These are phyloP conservation scores for Paramarasmius palmivorus DNA, from an alignment of 1,284 basidiomycete genomes.

Conservation along the genomic window DNA sequence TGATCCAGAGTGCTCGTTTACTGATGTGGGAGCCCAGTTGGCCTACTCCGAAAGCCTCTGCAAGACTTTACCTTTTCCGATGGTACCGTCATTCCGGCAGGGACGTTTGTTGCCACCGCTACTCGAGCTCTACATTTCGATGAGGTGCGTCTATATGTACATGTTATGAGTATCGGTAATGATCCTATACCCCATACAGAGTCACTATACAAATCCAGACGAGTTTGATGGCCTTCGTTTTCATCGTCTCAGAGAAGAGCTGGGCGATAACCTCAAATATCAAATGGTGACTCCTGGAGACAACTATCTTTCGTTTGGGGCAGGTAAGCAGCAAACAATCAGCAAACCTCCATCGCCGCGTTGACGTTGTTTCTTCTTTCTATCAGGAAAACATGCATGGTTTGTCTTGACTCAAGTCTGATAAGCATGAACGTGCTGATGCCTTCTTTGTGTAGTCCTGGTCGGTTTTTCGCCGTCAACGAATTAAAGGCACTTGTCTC, in stretches of 20 bases:
- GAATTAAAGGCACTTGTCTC: conserved; percentile 42
- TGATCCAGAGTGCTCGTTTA: background rate
- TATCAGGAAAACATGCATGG: background rate
- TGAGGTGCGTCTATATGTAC: background rate
- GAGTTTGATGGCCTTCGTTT: conserved; percentile 24
- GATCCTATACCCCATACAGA: background rate
- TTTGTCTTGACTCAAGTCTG: no score
- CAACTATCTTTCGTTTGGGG: conserved; percentile 29
- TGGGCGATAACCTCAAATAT: conserved; percentile 10
- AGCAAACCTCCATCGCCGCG: background rate
- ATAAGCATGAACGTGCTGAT: no score
- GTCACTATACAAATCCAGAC: conserved; percentile 14
- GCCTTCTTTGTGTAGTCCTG: conserved; percentile 29
- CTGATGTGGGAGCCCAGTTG: conserved; percentile 8
- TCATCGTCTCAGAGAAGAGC: conserved; percentile 10
- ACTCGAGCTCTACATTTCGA: conserved; percentile 18
- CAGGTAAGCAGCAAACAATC: conserved; percentile 20
- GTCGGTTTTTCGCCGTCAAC: conserved; percentile 44
- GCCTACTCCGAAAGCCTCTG: conserved; percentile 12
- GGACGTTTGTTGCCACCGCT: conserved; percentile 14
- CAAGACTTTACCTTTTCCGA: conserved; percentile 23
- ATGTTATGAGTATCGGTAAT: no score
- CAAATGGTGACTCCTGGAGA: conserved; percentile 23
- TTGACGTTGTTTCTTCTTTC: background rate
- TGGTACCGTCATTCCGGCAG: conserved; percentile 20